Conservation (phyloP, 2,329 filamentous ascomycete genomes). For the Thyridium curvatum region DNA sequence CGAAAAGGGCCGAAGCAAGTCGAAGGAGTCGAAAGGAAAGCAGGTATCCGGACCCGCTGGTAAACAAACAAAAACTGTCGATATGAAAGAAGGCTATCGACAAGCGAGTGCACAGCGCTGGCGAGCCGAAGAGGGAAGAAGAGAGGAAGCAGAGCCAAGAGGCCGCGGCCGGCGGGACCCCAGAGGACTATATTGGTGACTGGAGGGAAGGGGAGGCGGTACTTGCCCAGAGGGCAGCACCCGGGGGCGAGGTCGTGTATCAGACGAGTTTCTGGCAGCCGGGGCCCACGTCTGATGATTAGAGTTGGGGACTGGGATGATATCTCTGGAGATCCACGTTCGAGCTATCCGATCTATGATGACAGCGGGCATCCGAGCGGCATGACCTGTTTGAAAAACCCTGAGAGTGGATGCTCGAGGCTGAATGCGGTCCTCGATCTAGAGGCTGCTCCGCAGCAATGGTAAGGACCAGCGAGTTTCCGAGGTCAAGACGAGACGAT, state of each 20-base stretch:
- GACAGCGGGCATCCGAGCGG: constrained; percentile 48
- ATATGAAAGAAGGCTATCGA: constrained; percentile 49
- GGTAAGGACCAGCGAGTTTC: not conserved
- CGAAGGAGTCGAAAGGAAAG: constrained; percentile 17
- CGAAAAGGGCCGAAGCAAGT: constrained; percentile 9
- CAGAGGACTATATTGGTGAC: constrained; percentile 19
- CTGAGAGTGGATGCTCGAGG: constrained; percentile 1
- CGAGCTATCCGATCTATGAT: constrained; percentile 44
- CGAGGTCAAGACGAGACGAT: not conserved
- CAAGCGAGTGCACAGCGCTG: constrained; percentile 45
- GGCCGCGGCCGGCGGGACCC: constrained; percentile 16
- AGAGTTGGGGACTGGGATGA: constrained; percentile 24
- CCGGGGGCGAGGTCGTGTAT: constrained; percentile 30
- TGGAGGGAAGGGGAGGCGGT: constrained; percentile 9
- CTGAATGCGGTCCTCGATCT: constrained; percentile 3
- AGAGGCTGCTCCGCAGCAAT: constrained; percentile 4
- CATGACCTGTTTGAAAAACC: constrained; percentile 27
- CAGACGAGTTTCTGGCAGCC: constrained; percentile 27
- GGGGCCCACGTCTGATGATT: constrained; percentile 31
- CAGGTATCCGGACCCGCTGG: constrained; percentile 49
- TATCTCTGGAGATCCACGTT: constrained; percentile 42
- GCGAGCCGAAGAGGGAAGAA: constrained; percentile 22
- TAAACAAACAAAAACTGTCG: constrained; percentile 28
- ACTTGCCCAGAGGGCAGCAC: constrained; percentile 30
- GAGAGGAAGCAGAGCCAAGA: constrained; percentile 19